Percentiles rank a stretch among this genome's conserved stretches.
Conservation (phyloP, 345 rosid species). For the Aquilaria malaccensis region DNA sequence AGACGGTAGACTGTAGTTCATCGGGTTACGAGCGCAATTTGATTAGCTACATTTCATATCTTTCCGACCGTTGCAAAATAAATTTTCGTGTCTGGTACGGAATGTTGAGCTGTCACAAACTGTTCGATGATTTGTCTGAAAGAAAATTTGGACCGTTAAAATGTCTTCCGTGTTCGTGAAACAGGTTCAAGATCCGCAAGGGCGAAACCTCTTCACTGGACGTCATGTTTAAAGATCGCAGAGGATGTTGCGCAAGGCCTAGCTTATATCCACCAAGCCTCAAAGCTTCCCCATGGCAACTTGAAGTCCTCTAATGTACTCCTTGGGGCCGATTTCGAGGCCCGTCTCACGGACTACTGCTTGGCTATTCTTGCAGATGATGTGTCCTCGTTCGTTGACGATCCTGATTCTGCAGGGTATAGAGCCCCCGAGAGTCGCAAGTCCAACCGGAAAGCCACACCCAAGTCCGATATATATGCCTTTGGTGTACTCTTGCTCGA, state of each 20-base stretch:
- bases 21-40: no score
- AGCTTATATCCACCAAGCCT: constrained; percentile 79
- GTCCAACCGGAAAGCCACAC: constrained; percentile 42
- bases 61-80: no score
- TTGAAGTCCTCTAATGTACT: constrained; percentile 80
- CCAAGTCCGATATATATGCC: constrained; percentile 77
- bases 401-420: constrained; percentile 56
- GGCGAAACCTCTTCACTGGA: constrained; percentile 94
- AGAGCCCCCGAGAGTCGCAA: constrained; percentile 83
- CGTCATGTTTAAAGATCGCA: constrained; percentile 95
- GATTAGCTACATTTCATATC: no score
- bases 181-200: constrained; percentile 82
- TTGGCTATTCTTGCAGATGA: constrained; percentile 60
- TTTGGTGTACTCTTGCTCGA: constrained; percentile 76
- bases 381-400: constrained; percentile 41
- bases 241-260: constrained; percentile 93
- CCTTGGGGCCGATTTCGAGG: constrained; percentile 89
- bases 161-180: neutral
- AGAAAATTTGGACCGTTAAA: no score
- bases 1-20: no score
- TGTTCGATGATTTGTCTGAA: no score
- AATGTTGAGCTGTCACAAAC: no score
- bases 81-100: no score
- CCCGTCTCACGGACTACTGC: constrained; percentile 81
- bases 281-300: constrained; percentile 81